Base-by-base conservation (phyloP, 495 filamentous ascomycete species). In the Lophium mytilinum region DNA sequence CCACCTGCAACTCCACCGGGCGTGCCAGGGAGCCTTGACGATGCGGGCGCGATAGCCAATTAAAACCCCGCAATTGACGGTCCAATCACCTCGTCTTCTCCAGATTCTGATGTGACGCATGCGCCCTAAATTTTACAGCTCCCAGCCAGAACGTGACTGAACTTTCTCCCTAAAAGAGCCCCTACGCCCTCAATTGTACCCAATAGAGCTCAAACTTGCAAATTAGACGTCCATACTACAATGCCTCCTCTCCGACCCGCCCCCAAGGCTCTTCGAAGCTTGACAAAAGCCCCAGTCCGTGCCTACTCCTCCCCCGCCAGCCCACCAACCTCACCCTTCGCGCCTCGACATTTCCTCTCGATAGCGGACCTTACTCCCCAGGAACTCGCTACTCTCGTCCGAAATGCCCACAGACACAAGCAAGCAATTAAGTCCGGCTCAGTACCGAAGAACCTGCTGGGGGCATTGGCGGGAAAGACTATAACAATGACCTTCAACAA, bases 401-500 rank as follows among this genome's bases (percentile, higher is more conserved):
- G 81, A 71, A 89, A 88, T 82, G 90, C 91, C 55, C 72, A 80
- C 35, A 67, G 77, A 33, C 80, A 89, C 74, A 96, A 96, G 68
- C 73, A 77, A 46, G 76, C 81, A 60, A 81, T 93, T 75, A 95
- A 94, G 72, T 80, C 82, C 35, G 83, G 85, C 42, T 71, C 77
- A 36, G 72, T 83, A 37, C 85, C 86, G 2, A 71, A 76, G 46
- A 72, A 73, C 40, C 71, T 87, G 12, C 68, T 80, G 9, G 74
- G 76, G 15, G 64, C 78, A 1, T 67, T 91, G 56, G 75, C 79
- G 18, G 88, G 89, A 19, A 82, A 90, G 71, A 94, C 91, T 3
- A 80, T 96, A 11, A 91, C 93, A 56, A 88, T 98, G 84, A 86
- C 90, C 76, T 97, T 98, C 78, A 90, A 78, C 75, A 98, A 98